A percentile compares a stretch with the other conserved stretches of the same genome.
Evolutionary conservation across 345 rosid genomes (phyloP).

Genomic region (Citrus hindsii): DNA sequence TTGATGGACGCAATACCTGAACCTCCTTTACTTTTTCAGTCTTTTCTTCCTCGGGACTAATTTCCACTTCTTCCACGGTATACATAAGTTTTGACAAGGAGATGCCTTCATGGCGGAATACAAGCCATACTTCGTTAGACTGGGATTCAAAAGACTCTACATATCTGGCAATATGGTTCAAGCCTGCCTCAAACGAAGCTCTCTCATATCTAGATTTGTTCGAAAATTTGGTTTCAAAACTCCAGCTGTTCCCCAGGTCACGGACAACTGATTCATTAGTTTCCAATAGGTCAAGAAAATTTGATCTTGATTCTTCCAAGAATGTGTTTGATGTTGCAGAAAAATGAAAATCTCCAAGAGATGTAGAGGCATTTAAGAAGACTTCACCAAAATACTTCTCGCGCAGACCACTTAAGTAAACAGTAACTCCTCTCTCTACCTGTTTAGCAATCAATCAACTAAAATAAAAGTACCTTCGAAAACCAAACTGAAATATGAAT

Average conservation of each 20-base stretch:
- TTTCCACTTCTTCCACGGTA: constrained; percentile 60
- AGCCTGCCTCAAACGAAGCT: constrained; percentile 61
- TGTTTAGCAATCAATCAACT: constrained; percentile 27
- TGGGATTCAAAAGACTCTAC: constrained; percentile 91
- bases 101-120: constrained; percentile 80
- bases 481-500: neutral
- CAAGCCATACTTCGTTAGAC: constrained; percentile 91
- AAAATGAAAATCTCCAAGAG: constrained; percentile 38
- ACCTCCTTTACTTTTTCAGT: constrained; percentile 49
- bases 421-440: constrained; percentile 88
- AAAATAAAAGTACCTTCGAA: neutral
- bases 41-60: constrained; percentile 33
- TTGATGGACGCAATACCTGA: constrained; percentile 73
- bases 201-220: constrained; percentile 21
- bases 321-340: constrained; percentile 30
- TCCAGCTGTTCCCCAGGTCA: constrained; percentile 28
- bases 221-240: constrained; percentile 22
- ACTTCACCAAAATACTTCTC: constrained; percentile 95
- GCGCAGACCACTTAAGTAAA: constrained; percentile 83
- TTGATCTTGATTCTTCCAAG: constrained; percentile 31
- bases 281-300: constrained; percentile 18
- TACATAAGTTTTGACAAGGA: constrained; percentile 84
- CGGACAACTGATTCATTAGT: constrained; percentile 22
- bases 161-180: constrained; percentile 87
- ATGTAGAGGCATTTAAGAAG: constrained; percentile 64